A percentile compares a stretch with the other conserved stretches of the same genome.
Conservation (phyloP, 345 rosid species). For the Iberis pinnata region DNA sequence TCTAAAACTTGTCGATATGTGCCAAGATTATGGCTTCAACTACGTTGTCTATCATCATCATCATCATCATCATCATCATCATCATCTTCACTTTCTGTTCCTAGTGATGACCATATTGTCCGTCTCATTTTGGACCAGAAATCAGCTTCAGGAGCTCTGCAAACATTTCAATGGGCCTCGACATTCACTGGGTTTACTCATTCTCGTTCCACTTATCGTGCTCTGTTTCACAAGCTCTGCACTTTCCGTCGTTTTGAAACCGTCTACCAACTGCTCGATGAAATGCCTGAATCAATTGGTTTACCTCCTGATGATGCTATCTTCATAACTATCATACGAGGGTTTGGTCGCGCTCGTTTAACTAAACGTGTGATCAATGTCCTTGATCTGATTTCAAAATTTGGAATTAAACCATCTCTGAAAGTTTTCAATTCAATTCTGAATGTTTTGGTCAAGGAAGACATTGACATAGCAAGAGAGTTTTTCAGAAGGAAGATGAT, state of each 20-base stretch:
- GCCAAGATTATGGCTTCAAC: constrained; percentile 17
- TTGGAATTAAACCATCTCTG: constrained; percentile 48
- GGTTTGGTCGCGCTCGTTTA: constrained; percentile 59
- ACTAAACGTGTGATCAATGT: constrained; percentile 45
- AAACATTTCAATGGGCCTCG: constrained; percentile 77
- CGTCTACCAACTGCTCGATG: constrained; percentile 73
- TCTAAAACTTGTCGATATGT: constrained; percentile 1
- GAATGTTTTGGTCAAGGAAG: constrained; percentile 72
- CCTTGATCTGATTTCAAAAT: constrained; percentile 44
- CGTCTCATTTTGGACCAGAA: constrained; percentile 69
- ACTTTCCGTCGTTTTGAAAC: constrained; percentile 51
- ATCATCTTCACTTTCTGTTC: constrained; percentile 33
- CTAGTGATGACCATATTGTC: constrained; percentile 53
- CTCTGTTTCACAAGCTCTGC: constrained; percentile 54
- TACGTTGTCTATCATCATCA: constrained; percentile 15
- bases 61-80: constrained; percentile 10
- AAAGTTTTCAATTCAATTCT: constrained; percentile 65
- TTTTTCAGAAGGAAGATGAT: constrained; percentile 77
- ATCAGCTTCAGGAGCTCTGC: constrained; percentile 47
- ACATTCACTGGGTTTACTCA: constrained; percentile 53
- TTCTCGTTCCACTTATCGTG: constrained; percentile 75
- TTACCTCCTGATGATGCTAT: constrained; percentile 60
- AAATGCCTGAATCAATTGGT: constrained; percentile 65
- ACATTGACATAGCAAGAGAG: constrained; percentile 75
- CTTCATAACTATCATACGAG: constrained; percentile 58